Percentiles rank a stretch among this genome's conserved stretches.
phyloP scores from a whole-genome alignment of 208 protist species.

The Sergeia podlipaevii region DNA sequence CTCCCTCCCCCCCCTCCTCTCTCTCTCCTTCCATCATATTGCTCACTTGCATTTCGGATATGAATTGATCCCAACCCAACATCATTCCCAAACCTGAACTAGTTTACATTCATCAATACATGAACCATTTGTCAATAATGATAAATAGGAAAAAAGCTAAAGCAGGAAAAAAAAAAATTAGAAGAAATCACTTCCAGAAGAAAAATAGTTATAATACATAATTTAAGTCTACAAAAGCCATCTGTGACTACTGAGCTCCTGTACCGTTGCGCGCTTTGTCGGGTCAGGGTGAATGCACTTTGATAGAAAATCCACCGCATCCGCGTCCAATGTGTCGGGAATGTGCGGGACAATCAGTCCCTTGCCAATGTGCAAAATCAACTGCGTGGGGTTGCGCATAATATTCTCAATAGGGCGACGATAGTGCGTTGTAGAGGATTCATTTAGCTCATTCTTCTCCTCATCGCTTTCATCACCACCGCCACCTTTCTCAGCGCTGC shows the following conservation, averaged over 20 bases:
- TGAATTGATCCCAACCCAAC: too few relatives aligned
- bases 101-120: too few relatives aligned
- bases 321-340: conserved; percentile 34
- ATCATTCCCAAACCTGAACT: too few relatives aligned
- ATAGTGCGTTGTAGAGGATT: background rate
- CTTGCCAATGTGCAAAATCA: conserved; percentile 30
- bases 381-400: conserved; percentile 21
- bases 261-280: conserved; percentile 23
- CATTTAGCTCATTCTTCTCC: too few relatives aligned
- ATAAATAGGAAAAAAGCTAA: background rate
- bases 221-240: conserved; percentile 38
- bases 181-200: conserved; percentile 3
- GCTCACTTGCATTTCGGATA: too few relatives aligned
- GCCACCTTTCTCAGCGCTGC: too few relatives aligned
- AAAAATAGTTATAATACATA: conserved; percentile 21
- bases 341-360: conserved; percentile 33
- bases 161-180: background rate
- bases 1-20: too few relatives aligned
- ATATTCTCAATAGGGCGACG: conserved; percentile 17
- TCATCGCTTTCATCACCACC: too few relatives aligned
- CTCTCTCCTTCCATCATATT: too few relatives aligned
- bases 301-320: conserved; percentile 32
- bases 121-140: background rate
- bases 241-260: conserved; percentile 37
- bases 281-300: conserved; percentile 38